Conservation (phyloP, 1,284 basidiomycete genomes). For the Meira miltonrushii region DNA sequence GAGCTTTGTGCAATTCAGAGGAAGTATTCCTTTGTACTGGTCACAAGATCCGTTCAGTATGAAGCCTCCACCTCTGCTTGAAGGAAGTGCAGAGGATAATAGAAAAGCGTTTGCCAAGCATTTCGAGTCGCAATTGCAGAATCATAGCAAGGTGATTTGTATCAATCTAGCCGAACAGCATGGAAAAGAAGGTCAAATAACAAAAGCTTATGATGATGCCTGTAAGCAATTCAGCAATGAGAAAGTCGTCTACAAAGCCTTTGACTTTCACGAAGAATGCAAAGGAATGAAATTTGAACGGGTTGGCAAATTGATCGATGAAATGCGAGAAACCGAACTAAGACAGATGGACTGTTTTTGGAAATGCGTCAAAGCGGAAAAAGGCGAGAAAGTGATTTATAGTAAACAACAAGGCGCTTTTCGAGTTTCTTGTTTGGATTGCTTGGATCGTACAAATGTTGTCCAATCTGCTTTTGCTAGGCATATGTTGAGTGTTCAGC, state of each 20-base stretch:
- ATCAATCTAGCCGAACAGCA: slow-evolving; percentile 79
- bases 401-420: slow-evolving; percentile 71
- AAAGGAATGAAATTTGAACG: slow-evolving; percentile 91
- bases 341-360: slow-evolving; percentile 57
- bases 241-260: slow-evolving; percentile 56
- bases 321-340: slow-evolving; percentile 66
- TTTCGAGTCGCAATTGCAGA: slow-evolving; percentile 64
- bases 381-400: slow-evolving; percentile 4
- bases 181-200: slow-evolving; percentile 78
- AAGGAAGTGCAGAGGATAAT: slow-evolving; percentile 70
- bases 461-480: slow-evolving; percentile 79
- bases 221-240: slow-evolving; percentile 57
- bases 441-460: slow-evolving; percentile 74
- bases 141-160: slow-evolving; percentile 58
- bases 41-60: slow-evolving; percentile 59
- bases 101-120: slow-evolving; percentile 68
- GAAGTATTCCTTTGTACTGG: slow-evolving; percentile 22
- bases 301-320: slow-evolving; percentile 70
- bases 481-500: slow-evolving; percentile 69
- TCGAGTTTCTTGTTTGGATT: slow-evolving; percentile 87
- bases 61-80: slow-evolving; percentile 80
- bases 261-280: slow-evolving; percentile 87
- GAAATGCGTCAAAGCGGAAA: not conserved
- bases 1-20: slow-evolving; percentile 18
- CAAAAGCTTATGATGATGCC: slow-evolving; percentile 70